Conservation (phyloP, 176 grass and related monocot genomes). For the Zea mays region DNA sequence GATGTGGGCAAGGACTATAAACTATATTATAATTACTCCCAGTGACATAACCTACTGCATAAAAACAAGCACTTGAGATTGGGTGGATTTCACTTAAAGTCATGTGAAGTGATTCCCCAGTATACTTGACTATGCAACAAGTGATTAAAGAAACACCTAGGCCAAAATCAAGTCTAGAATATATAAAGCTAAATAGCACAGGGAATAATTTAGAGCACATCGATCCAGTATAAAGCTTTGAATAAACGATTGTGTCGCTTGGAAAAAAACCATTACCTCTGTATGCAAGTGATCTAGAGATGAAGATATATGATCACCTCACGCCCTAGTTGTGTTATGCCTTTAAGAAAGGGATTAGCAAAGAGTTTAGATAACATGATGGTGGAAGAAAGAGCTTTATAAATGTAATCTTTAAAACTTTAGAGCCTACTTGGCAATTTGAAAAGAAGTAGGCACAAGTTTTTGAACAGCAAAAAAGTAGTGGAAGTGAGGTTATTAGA, state of each 20-base stretch:
- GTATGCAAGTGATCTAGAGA: slow-evolving; percentile 55
- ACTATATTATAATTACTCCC: slow-evolving; percentile 61
- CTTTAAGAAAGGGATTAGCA: slow-evolving; percentile 63
- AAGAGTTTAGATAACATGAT: slow-evolving; percentile 60
- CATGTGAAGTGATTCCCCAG: slow-evolving; percentile 85
- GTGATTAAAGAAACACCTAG: slow-evolving; percentile 68
- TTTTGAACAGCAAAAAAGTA: slow-evolving; percentile 40
- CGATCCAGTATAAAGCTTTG: slow-evolving; percentile 41
- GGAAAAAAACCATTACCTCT: slow-evolving; percentile 45
- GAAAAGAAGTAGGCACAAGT: slow-evolving; percentile 31
- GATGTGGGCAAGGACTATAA: slow-evolving; percentile 65
- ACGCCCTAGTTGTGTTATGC: slow-evolving; percentile 43
- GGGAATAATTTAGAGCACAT: slow-evolving; percentile 45
- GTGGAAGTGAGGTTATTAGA: slow-evolving; percentile 50
- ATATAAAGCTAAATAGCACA: slow-evolving; percentile 46
- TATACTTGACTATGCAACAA: slow-evolving; percentile 53
- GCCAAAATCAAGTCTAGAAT: slow-evolving; percentile 68
- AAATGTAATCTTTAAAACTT: slow-evolving; percentile 63
- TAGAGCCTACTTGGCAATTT: slow-evolving; percentile 53
- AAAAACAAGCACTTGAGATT: slow-evolving; percentile 76
- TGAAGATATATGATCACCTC: slow-evolving; percentile 56
- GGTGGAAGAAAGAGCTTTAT: slow-evolving; percentile 60
- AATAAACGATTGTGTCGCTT: slow-evolving; percentile 60
- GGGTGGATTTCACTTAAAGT: slow-evolving; percentile 99
- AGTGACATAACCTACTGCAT: slow-evolving; percentile 95